Conservation (phyloP, 108 stramenopile species). For the Pinguiococcus pyrenoidosus region DNA sequence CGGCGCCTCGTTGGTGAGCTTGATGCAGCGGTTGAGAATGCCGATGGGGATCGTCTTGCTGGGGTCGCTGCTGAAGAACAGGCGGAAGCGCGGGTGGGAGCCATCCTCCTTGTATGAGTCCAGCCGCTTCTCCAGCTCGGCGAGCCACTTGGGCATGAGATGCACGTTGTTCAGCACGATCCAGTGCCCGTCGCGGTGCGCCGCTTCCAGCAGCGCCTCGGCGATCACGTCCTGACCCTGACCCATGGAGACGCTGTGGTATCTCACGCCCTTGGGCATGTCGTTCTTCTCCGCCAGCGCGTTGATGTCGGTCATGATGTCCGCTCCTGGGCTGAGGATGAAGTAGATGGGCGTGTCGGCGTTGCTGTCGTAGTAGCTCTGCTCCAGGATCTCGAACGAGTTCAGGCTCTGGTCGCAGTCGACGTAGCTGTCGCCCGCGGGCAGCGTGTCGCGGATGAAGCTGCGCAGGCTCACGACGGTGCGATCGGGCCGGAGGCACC, state of each 20-base stretch:
- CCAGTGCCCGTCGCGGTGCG: slow-evolving; percentile 20
- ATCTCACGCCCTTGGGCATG: slow-evolving; percentile 14
- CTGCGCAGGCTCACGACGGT: slow-evolving; percentile 9
- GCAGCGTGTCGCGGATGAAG: slow-evolving; percentile 13
- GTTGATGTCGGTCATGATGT: slow-evolving; percentile 29
- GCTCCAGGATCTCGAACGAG: slow-evolving; percentile 22
- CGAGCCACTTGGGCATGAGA: slow-evolving; percentile 35
- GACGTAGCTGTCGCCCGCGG: slow-evolving; percentile 15
- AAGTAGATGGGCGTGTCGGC: slow-evolving; percentile 26
- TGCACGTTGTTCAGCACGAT: slow-evolving; percentile 38
- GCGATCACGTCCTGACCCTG: slow-evolving; percentile 36
- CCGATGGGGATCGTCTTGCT: slow-evolving; percentile 29
- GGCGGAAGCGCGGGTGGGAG: slow-evolving; percentile 20
- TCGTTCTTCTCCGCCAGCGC: slow-evolving; percentile 13
- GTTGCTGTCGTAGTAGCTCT: slow-evolving; percentile 9
- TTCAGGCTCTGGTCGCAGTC: slow-evolving; percentile 25
- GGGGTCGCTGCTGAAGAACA: slow-evolving; percentile 32
- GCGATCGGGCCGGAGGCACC: slow-evolving; percentile 30
- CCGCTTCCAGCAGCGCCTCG: slow-evolving; percentile 11
- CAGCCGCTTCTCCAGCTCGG: slow-evolving; percentile 20
- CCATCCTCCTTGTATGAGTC: slow-evolving; percentile 17
- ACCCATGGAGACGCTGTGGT: slow-evolving; percentile 31
- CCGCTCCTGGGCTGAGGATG: slow-evolving; percentile 28
- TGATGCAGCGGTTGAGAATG: slow-evolving; percentile 29
- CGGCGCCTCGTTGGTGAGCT: slow-evolving; percentile 37